phyloP scores from a whole-genome alignment of 208 protist species.

The Acanthamoeba sp. region DNA sequence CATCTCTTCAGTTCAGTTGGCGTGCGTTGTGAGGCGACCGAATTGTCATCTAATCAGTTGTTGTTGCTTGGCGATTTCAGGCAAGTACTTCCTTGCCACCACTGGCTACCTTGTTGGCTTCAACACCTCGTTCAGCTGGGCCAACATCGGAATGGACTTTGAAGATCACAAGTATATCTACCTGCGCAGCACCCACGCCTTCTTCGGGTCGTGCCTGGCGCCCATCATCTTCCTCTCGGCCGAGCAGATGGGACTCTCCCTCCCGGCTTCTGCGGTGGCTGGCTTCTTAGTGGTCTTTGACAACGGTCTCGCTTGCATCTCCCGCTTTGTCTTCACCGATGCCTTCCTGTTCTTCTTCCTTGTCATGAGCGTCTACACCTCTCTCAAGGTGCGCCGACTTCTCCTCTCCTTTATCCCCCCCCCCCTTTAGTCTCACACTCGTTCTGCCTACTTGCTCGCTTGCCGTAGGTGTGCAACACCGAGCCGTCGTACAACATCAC shows the following conservation, averaged over 20 bases:
- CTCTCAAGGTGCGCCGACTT: neutral
- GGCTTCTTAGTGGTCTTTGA: conserved; percentile 30
- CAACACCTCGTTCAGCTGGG: conserved; percentile 48
- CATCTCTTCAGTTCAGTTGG: neutral
- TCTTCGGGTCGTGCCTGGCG: conserved; percentile 6
- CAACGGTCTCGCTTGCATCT: conserved; percentile 45
- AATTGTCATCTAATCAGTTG: neutral
- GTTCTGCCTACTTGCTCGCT: too few species aligned
- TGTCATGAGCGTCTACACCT: conserved; percentile 45
- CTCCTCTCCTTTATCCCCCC: neutral
- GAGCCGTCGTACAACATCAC: conserved; percentile 43
- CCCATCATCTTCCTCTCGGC: conserved; percentile 43
- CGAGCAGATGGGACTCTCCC: conserved; percentile 55
- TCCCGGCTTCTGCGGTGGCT: conserved; percentile 14
- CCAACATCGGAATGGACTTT: conserved; percentile 47
- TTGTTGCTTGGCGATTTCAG: neutral
- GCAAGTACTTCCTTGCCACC: conserved; percentile 60
- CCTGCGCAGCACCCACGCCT: conserved; percentile 42
- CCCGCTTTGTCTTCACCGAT: conserved; percentile 59
- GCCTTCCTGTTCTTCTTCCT: conserved; percentile 70
- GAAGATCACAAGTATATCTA: conserved; percentile 66
- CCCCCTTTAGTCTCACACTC: neutral
- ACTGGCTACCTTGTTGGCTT: conserved; percentile 44
- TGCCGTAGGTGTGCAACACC: conserved; percentile 44
- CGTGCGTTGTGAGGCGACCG: too few species aligned